Evolutionary conservation across 2,329 filamentous ascomycete species (phyloP).

Genomic region (Phyllosticta citrichinensis): DNA sequence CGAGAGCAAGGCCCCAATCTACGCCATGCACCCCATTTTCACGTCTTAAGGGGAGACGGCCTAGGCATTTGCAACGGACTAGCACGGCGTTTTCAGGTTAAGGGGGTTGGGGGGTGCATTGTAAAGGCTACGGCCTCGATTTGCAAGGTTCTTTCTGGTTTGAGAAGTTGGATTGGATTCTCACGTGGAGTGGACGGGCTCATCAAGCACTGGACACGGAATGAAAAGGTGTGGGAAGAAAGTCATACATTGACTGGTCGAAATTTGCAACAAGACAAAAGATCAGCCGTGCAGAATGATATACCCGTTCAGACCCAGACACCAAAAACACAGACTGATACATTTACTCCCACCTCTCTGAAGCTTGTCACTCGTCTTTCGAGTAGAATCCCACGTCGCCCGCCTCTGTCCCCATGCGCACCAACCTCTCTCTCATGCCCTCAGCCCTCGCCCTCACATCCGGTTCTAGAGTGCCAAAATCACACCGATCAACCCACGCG

Average conservation of each 20-base stretch:
- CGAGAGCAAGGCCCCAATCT: constrained; percentile 65
- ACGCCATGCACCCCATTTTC: constrained; percentile 65
- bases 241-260: neutral
- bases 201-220: neutral
- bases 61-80: neutral
- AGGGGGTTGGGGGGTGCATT: neutral
- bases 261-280: neutral
- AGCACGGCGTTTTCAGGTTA: neutral
- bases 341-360: neutral
- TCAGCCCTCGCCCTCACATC: constrained; percentile 40
- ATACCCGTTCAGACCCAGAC: neutral
- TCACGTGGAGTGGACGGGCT: neutral
- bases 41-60: neutral
- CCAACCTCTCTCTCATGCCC: constrained; percentile 48
- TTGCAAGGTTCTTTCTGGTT: neutral
- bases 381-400: constrained; percentile 49
- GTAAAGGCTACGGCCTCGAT: neutral
- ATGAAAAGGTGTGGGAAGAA: neutral
- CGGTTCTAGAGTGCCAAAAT: constrained; percentile 41
- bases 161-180: neutral
- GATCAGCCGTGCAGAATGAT: neutral
- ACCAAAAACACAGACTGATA: neutral
- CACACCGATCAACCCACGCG: constrained; percentile 51
- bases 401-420: constrained; percentile 51
- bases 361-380: constrained; percentile 22